A percentile compares a stretch with the other conserved stretches of the same genome.
phyloP scores from a whole-genome alignment of 495 filamentous ascomycete species.

The Podospora australis region DNA sequence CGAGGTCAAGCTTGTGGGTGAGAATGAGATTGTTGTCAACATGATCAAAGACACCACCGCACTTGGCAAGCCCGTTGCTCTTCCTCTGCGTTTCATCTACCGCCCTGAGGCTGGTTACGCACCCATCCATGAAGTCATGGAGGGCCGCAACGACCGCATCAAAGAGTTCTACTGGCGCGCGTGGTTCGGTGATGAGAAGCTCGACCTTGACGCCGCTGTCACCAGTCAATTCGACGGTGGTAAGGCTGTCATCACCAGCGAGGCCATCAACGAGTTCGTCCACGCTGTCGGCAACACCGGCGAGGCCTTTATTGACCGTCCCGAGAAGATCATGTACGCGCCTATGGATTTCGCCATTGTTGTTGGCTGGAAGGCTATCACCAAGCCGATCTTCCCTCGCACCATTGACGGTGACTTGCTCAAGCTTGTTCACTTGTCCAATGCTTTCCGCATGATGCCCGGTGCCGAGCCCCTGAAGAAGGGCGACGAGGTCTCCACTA shows the following conservation, averaged over 20 bases:
- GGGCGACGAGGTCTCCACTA: slow-evolving; percentile 86
- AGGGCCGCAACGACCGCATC: slow-evolving; percentile 87
- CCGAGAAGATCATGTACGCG: slow-evolving; percentile 88
- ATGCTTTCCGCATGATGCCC: slow-evolving; percentile 95
- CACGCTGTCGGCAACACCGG: slow-evolving; percentile 97
- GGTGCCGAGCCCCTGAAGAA: slow-evolving; percentile 92
- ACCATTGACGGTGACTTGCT: slow-evolving; percentile 92
- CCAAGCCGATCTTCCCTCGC: slow-evolving; percentile 94
- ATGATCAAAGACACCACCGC: slow-evolving; percentile 88
- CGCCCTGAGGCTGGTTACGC: slow-evolving; percentile 91
- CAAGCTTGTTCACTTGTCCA: slow-evolving; percentile 91
- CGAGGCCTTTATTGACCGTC: slow-evolving; percentile 95
- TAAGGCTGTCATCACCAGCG: slow-evolving; percentile 71
- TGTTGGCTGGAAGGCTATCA: slow-evolving; percentile 98
- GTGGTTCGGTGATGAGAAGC: slow-evolving; percentile 85
- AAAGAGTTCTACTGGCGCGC: slow-evolving; percentile 96
- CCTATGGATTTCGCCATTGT: slow-evolving; percentile 99
- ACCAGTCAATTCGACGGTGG: slow-evolving; percentile 87
- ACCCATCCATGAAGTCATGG: slow-evolving; percentile 92
- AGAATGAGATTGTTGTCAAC: slow-evolving; percentile 74
- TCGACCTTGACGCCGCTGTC: slow-evolving; percentile 77
- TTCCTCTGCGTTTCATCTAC: slow-evolving; percentile 83
- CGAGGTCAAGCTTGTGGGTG: slow-evolving; percentile 66
- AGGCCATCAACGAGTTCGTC: slow-evolving; percentile 95
- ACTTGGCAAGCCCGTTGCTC: slow-evolving; percentile 64